Evolutionary conservation across 2,329 filamentous ascomycete genomes (phyloP).

Genomic region (Samsoniella hepiali): DNA sequence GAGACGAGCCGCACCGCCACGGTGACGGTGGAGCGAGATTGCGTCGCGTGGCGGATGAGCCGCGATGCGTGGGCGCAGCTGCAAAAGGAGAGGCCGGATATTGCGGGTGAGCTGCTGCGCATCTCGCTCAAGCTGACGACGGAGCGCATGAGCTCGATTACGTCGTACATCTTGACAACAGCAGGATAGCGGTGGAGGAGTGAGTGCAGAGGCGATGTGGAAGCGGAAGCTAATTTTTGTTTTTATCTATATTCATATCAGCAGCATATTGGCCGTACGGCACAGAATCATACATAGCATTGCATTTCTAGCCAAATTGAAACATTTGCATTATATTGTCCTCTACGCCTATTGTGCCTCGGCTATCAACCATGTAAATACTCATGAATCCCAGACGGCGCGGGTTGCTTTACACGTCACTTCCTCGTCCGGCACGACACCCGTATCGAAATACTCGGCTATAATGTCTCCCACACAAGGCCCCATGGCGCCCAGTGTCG

Average conservation of each 20-base stretch:
- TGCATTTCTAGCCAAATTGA: neutral
- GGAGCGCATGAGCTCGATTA: slow-evolving; percentile 78
- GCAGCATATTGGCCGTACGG: neutral
- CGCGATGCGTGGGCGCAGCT: slow-evolving; percentile 67
- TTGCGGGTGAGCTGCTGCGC: slow-evolving; percentile 79
- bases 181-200: slow-evolving; percentile 35
- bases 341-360: too few species aligned
- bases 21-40: slow-evolving; percentile 76
- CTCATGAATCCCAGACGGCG: neutral
- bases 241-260: neutral
- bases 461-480: slow-evolving; percentile 21
- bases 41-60: slow-evolving; percentile 79
- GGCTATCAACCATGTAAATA: too few species aligned
- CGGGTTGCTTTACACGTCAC: slow-evolving; percentile 17
- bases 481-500: slow-evolving; percentile 10
- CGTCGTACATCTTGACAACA: slow-evolving; percentile 51
- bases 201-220: neutral
- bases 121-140: slow-evolving; percentile 91
- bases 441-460: slow-evolving; percentile 22
- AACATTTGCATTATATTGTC: neutral
- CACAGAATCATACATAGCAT: slow-evolving; percentile 8
- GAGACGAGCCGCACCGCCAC: slow-evolving; percentile 85
- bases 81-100: slow-evolving; percentile 68
- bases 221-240: neutral
- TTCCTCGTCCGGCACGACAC: slow-evolving; percentile 22